Percentiles rank a stretch among this genome's conserved stretches.
Conservation (phyloP, 2,329 filamentous ascomycete genomes). For the Colletotrichum australisinense region DNA sequence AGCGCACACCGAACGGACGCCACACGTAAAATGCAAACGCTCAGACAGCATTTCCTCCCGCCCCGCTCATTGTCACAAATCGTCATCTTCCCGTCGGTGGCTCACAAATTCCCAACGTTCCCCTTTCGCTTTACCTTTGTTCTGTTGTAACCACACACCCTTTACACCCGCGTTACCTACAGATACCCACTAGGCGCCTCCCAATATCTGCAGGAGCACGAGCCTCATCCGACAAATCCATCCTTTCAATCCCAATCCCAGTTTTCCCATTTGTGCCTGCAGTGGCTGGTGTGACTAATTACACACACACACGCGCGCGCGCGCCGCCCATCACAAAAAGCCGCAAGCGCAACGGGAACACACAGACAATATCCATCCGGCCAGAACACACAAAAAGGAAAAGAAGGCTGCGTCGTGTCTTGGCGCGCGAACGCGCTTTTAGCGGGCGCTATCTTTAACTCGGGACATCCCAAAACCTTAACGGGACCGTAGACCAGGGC, state of each 20-base stretch:
- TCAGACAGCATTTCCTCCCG: slow-evolving; percentile 18
- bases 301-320: background rate
- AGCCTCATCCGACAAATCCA: background rate
- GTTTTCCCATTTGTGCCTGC: background rate
- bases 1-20: background rate
- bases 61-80: background rate
- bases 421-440: background rate
- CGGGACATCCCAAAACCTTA: slow-evolving; percentile 26
- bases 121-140: background rate
- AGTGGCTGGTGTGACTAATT: background rate
- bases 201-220: slow-evolving; percentile 18
- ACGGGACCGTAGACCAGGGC: slow-evolving; percentile 26
- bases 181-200: background rate
- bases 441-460: slow-evolving; percentile 18
- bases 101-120: background rate
- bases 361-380: too few relatives aligned
- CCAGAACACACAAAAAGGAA: too few relatives aligned
- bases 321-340: background rate
- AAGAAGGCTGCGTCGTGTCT: background rate
- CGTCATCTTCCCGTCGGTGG: background rate
- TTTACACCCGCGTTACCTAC: background rate
- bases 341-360: background rate
- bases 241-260: background rate
- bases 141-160: slow-evolving; percentile 18
- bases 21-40: slow-evolving; percentile 14